phyloP scores from a whole-genome alignment of 768 basidiomycete species.

The Serendipita indica region DNA sequence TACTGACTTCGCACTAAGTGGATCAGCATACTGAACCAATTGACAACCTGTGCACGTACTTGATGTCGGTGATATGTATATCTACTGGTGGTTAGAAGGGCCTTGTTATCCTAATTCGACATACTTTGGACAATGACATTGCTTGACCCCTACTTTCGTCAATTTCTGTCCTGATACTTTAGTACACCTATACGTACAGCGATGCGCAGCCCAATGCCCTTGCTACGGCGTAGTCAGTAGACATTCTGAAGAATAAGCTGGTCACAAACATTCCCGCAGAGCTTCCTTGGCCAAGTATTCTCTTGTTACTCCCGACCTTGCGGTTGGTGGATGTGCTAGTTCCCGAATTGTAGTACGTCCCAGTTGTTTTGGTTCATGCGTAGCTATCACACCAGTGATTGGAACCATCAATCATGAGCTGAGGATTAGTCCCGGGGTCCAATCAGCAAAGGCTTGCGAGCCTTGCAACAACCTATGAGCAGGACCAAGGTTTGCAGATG shows the following conservation, averaged over 20 bases:
- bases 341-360: neutral
- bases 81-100: neutral
- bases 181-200: neutral
- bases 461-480: neutral
- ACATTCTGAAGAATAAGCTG: neutral
- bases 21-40: neutral
- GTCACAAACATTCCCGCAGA: slow-evolving; percentile 9
- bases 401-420: neutral
- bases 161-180: too few relatives aligned
- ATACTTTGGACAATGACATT: slow-evolving; percentile 5
- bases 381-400: slow-evolving; percentile 11
- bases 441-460: neutral
- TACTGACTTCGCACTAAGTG: slow-evolving; percentile 6
- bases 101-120: too few relatives aligned
- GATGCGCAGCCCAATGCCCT: slow-evolving; percentile 6
- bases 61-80: neutral
- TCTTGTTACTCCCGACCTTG: slow-evolving; percentile 11
- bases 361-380: neutral
- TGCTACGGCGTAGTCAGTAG: neutral
- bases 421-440: neutral
- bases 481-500: slow-evolving; percentile 10
- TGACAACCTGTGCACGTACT: neutral
- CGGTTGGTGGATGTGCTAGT: neutral
- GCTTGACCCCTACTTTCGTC: neutral
- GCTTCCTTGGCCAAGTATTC: slow-evolving; percentile 4